phyloP scores from a whole-genome alignment of 2,329 filamentous ascomycete genomes.

The Exserohilum turcica region DNA sequence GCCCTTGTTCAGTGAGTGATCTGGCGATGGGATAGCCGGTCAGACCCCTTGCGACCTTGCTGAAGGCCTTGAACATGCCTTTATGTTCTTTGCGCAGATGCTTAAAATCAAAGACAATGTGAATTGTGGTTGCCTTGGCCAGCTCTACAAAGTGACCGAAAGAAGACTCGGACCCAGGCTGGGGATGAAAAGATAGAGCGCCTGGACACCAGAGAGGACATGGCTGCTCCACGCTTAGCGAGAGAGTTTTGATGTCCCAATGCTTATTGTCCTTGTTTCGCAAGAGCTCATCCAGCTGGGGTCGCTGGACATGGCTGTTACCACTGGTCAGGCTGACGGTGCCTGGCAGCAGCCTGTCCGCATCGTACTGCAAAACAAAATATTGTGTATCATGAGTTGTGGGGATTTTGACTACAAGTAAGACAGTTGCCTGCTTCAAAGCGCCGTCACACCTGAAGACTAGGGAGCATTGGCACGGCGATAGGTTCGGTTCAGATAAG shows the following conservation, averaged over 20 bases:
- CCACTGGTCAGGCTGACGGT: constrained; percentile 7
- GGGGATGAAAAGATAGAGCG: constrained; percentile 1
- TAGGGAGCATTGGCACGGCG: constrained; percentile 12
- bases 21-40: constrained; percentile 11
- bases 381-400: constrained; percentile 2
- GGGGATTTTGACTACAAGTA: constrained; percentile 7
- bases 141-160: constrained; percentile 11
- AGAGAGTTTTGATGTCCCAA: constrained; percentile 13
- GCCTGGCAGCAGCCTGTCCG: constrained; percentile 2
- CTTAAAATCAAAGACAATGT: constrained; percentile 15
- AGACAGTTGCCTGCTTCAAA: constrained; percentile 11
- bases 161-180: constrained; percentile 10
- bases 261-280: constrained; percentile 12
- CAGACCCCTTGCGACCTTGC: constrained; percentile 11
- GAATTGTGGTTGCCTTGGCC: constrained; percentile 12
- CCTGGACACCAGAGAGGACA: constrained; percentile 1
- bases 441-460: constrained; percentile 14
- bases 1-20: constrained; percentile 5
- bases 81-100: constrained; percentile 11
- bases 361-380: constrained; percentile 18
- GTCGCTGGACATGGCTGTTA: background rate
- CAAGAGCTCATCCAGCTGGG: constrained; percentile 10
- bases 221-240: background rate
- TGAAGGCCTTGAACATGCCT: constrained; percentile 14
- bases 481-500: constrained; percentile 11